Evolutionary conservation across 2,329 filamentous ascomycete genomes (phyloP).

Genomic region (Epichloe sibirici): DNA sequence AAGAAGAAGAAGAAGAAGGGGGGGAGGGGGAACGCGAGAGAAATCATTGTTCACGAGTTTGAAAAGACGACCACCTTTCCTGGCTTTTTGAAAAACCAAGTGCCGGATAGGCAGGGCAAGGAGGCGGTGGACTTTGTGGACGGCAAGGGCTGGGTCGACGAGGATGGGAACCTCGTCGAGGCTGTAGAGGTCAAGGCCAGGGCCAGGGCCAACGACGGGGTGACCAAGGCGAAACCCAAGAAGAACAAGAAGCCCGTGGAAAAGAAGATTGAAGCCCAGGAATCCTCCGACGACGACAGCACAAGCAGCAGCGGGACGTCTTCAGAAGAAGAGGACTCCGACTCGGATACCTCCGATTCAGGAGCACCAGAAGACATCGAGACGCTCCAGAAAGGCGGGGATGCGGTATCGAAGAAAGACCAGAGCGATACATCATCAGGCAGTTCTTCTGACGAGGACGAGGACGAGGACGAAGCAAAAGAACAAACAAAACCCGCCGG

Average conservation of each 20-base stretch:
- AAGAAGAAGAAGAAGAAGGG: slow-evolving; percentile 41
- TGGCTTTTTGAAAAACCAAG: slow-evolving; percentile 56
- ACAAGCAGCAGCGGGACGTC: slow-evolving; percentile 29
- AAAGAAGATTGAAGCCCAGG: slow-evolving; percentile 2
- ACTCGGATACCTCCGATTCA: slow-evolving; percentile 18
- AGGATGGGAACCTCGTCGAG: slow-evolving; percentile 65
- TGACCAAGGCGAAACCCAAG: slow-evolving; percentile 5
- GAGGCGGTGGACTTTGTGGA: slow-evolving; percentile 56
- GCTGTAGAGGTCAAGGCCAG: slow-evolving; percentile 27
- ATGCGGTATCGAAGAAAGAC: slow-evolving; percentile 10
- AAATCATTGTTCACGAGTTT: slow-evolving; percentile 77
- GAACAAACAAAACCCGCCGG: slow-evolving; percentile 12
- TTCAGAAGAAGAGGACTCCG: slow-evolving; percentile 19
- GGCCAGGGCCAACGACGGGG: slow-evolving; percentile 1
- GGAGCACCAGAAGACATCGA: slow-evolving; percentile 11
- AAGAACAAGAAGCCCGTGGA: slow-evolving; percentile 12
- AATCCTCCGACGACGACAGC: slow-evolving; percentile 17
- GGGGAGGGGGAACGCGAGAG: slow-evolving; percentile 17
- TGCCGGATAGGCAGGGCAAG: slow-evolving; percentile 20
- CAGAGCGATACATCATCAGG: slow-evolving; percentile 4
- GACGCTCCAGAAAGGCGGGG: slow-evolving; percentile 9
- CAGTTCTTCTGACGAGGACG: slow-evolving; percentile 10
- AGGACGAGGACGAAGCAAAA: not conserved
- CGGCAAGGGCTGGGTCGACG: slow-evolving; percentile 79
- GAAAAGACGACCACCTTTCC: slow-evolving; percentile 73